These are phyloP conservation scores for Skeletonema grethae DNA, from an alignment of 108 stramenopile species.

Conservation along the genomic window DNA sequence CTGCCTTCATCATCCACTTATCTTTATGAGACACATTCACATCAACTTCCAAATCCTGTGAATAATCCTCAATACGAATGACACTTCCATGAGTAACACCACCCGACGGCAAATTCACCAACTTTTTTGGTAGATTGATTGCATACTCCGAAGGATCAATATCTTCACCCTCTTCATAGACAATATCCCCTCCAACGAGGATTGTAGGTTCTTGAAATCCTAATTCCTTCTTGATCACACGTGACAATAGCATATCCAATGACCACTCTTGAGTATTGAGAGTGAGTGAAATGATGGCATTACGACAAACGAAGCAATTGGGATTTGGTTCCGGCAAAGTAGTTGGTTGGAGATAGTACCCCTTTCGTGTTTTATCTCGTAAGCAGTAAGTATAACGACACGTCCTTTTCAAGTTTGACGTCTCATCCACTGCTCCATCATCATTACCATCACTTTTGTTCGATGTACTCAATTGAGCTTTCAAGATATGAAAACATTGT, in stretches of 20 bases:
- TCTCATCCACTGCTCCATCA: slow-evolving; percentile 7
- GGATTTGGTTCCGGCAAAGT: slow-evolving; percentile 77
- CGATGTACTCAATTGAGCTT: slow-evolving; percentile 43
- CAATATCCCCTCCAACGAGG: slow-evolving; percentile 53
- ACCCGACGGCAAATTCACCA: slow-evolving; percentile 77
- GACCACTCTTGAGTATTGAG: slow-evolving; percentile 82
- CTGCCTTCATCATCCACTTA: slow-evolving; percentile 45
- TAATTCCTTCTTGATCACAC: slow-evolving; percentile 73
- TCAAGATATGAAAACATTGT: slow-evolving; percentile 75
- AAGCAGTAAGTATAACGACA: slow-evolving; percentile 80
- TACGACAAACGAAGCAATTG: slow-evolving; percentile 93
- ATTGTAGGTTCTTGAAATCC: slow-evolving; percentile 87
- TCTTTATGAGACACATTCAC: slow-evolving; percentile 72
- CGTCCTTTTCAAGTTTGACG: slow-evolving; percentile 39
- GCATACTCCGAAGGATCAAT: slow-evolving; percentile 62
- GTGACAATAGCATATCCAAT: slow-evolving; percentile 60
- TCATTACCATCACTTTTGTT: slow-evolving; percentile 8
- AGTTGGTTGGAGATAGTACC: slow-evolving; percentile 77
- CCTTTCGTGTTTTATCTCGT: slow-evolving; percentile 77
- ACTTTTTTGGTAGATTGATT: slow-evolving; percentile 57
- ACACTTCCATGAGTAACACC: slow-evolving; percentile 88
- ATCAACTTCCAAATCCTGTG: slow-evolving; percentile 88
- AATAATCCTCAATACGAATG: slow-evolving; percentile 85
- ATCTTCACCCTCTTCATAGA: slow-evolving; percentile 88
- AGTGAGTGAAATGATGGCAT: slow-evolving; percentile 66